Percentiles rank a stretch among this genome's conserved stretches.
Conservation (phyloP, 2,329 filamentous ascomycete species). For the Botrytis squamosa region DNA sequence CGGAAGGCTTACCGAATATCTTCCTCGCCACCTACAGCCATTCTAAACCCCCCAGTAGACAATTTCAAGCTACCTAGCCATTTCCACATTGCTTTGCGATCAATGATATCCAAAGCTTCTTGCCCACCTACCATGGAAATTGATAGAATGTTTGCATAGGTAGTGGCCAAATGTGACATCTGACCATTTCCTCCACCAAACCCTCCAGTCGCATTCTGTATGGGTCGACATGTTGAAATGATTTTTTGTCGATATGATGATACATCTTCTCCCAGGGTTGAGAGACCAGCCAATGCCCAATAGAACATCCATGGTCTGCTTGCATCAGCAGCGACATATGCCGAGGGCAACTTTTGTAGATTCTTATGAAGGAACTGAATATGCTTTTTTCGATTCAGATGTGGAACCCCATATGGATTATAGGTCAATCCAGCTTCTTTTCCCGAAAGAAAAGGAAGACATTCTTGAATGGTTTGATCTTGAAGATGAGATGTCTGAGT, state of each 20-base stretch:
- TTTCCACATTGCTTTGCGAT: slow-evolving; percentile 84
- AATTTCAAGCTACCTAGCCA: slow-evolving; percentile 89
- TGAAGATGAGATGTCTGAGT: slow-evolving; percentile 70
- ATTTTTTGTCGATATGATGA: slow-evolving; percentile 65
- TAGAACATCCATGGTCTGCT: slow-evolving; percentile 93
- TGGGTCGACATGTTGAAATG: slow-evolving; percentile 70
- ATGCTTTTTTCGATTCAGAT: slow-evolving; percentile 64
- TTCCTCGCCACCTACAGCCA: slow-evolving; percentile 83
- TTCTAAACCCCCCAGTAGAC: slow-evolving; percentile 81
- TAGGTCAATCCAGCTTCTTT: slow-evolving; percentile 49
- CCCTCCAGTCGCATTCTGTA: slow-evolving; percentile 81
- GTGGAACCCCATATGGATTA: slow-evolving; percentile 73
- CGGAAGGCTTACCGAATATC: slow-evolving; percentile 70
- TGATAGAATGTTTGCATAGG: slow-evolving; percentile 80
- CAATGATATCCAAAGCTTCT: slow-evolving; percentile 70
- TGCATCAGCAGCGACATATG: slow-evolving; percentile 75
- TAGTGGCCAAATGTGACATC: slow-evolving; percentile 81
- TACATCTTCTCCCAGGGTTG: slow-evolving; percentile 73
- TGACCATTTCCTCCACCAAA: slow-evolving; percentile 95
- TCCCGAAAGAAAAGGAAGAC: slow-evolving; percentile 64
- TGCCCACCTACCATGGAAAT: slow-evolving; percentile 76
- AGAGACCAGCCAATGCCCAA: slow-evolving; percentile 79
- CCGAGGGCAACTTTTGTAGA: slow-evolving; percentile 62
- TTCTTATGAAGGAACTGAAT: slow-evolving; percentile 60
- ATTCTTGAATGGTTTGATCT: slow-evolving; percentile 64